Percentiles rank a stretch among this genome's conserved stretches.
These are phyloP conservation scores for Solanum paucissectum DNA, from an alignment of 257 asterid species.

Conservation along the genomic window DNA sequence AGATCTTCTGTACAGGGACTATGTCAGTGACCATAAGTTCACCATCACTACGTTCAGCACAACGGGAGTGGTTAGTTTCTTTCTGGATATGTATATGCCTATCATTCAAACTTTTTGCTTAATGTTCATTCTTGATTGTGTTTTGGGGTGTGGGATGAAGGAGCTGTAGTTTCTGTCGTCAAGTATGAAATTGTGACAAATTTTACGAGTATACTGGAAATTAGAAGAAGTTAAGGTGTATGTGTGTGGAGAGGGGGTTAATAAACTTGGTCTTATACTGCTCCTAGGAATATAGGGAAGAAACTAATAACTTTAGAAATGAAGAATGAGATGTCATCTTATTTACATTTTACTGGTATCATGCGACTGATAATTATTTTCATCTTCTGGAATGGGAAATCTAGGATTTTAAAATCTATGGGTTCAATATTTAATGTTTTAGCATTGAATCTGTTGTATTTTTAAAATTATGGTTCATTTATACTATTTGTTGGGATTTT, in stretches of 20 bases:
- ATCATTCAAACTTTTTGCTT: neutral
- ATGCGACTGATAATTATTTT: neutral
- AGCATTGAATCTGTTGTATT: neutral
- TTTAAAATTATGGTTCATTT: neutral
- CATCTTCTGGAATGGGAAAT: neutral
- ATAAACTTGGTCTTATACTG: neutral
- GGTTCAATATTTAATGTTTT: neutral
- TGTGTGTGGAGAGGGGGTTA: neutral
- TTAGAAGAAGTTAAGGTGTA: neutral
- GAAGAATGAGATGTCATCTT: neutral
- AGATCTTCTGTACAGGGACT: slow-evolving; percentile 16
- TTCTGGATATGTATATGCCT: neutral
- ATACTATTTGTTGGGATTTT: neutral
- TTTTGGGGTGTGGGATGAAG: neutral
- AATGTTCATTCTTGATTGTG: neutral
- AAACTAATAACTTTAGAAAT: neutral
- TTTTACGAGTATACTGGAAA: neutral
- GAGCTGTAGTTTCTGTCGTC: neutral
- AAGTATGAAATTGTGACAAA: neutral
- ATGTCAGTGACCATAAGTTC: slow-evolving; percentile 10
- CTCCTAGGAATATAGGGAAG: neutral
- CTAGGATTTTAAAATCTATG: neutral
- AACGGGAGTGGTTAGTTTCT: slow-evolving; percentile 6
- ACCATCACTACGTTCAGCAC: slow-evolving; percentile 10
- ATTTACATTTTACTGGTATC: neutral